Percentiles rank a stretch among this genome's conserved stretches.
Conservation (phyloP, 495 filamentous ascomycete species). For the Thozetella sp. region DNA sequence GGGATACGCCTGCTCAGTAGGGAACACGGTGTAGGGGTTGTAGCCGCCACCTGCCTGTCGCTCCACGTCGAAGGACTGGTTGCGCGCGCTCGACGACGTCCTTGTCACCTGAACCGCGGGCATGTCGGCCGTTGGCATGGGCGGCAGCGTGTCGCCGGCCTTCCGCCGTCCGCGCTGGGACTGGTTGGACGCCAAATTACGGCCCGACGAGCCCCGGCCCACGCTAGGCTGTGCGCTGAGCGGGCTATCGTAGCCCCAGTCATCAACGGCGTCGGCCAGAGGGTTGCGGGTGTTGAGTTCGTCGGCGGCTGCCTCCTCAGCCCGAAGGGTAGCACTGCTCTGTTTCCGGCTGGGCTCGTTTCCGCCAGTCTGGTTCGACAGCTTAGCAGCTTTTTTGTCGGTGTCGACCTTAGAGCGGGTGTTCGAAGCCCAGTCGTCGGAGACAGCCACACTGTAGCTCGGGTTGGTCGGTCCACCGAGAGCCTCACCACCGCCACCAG, state of each 20-base stretch:
- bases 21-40: slow-evolving; percentile 10
- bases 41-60: slow-evolving; percentile 18
- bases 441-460: slow-evolving; percentile 71
- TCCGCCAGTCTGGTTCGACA: slow-evolving; percentile 42
- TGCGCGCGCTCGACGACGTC: slow-evolving; percentile 1
- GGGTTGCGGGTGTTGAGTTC: slow-evolving; percentile 38
- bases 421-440: slow-evolving; percentile 61
- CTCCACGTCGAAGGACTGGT: slow-evolving; percentile 28
- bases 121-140: slow-evolving; percentile 14
- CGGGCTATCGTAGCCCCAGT: slow-evolving; percentile 42
- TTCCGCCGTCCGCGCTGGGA: slow-evolving; percentile 48
- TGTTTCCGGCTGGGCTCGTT: slow-evolving; percentile 6
- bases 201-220: slow-evolving; percentile 12
- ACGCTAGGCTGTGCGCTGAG: slow-evolving; percentile 26
- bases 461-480: slow-evolving; percentile 73
- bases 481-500: slow-evolving; percentile 70
- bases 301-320: slow-evolving; percentile 34
- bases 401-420: slow-evolving; percentile 60
- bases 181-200: slow-evolving; percentile 26
- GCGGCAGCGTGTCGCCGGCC: slow-evolving; percentile 38
- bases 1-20: slow-evolving; percentile 5
- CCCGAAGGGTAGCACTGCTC: slow-evolving; percentile 10
- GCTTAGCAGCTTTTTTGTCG: slow-evolving; percentile 62
- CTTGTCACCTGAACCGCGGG: slow-evolving; percentile 36
- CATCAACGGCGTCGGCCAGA: slow-evolving; percentile 31